These are phyloP conservation scores for Talaromyces borbonicus DNA, from an alignment of 495 filamentous ascomycete species.

Conservation along the genomic window DNA sequence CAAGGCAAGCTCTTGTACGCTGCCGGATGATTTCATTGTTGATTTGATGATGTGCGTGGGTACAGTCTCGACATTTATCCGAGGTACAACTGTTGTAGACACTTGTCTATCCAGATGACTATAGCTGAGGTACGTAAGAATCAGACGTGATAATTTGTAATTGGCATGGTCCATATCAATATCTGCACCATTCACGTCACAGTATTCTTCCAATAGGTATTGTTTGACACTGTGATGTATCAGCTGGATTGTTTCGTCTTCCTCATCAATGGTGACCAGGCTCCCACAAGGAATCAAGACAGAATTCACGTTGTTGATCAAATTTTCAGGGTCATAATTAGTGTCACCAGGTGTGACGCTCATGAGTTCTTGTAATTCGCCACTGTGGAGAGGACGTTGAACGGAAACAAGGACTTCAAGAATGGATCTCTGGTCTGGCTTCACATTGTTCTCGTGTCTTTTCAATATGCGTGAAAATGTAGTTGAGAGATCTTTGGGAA, in stretches of 20 bases:
- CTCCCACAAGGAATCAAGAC: slow-evolving; percentile 29
- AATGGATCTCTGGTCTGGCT: slow-evolving; percentile 16
- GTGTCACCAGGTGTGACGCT: slow-evolving; percentile 26
- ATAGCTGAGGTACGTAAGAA: slow-evolving; percentile 34
- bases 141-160: slow-evolving; percentile 21
- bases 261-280: slow-evolving; percentile 36
- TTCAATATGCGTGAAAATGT: slow-evolving; percentile 31
- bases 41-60: background rate
- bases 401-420: slow-evolving; percentile 23
- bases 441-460: slow-evolving; percentile 14
- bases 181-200: slow-evolving; percentile 9
- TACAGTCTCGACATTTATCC: background rate
- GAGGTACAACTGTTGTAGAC: background rate
- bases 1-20: background rate
- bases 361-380: slow-evolving; percentile 34
- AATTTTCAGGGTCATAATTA: slow-evolving; percentile 21
- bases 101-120: slow-evolving; percentile 3
- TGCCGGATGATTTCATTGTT: background rate
- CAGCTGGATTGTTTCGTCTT: slow-evolving; percentile 26
- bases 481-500: slow-evolving; percentile 29
- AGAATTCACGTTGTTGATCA: slow-evolving; percentile 26
- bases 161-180: slow-evolving; percentile 17
- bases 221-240: slow-evolving; percentile 36
- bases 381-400: slow-evolving; percentile 24
- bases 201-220: slow-evolving; percentile 22